Evolutionary conservation across 768 basidiomycete genomes (phyloP).

Genomic region (Xerocomellus intermedius): DNA sequence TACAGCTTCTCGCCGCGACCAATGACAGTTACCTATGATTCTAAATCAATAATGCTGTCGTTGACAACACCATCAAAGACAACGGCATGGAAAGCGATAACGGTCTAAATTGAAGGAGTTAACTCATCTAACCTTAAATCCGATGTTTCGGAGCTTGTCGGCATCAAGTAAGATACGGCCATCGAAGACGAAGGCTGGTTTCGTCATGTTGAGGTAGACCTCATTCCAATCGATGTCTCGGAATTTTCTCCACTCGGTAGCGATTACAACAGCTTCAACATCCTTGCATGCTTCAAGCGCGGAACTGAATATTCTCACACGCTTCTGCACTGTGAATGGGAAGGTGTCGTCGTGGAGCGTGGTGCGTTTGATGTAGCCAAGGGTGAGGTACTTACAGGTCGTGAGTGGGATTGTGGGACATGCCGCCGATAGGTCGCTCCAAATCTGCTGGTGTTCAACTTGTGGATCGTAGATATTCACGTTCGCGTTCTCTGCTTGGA

Average conservation of each 20-base stretch:
- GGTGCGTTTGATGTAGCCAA: neutral
- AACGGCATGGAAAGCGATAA: neutral
- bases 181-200: constrained; percentile 99
- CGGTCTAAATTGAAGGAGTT: neutral
- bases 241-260: constrained; percentile 99
- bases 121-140: constrained; percentile 66
- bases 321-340: constrained; percentile 68
- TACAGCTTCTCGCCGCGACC: constrained; percentile 51
- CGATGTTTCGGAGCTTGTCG: constrained; percentile 75
- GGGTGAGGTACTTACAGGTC: constrained; percentile 49
- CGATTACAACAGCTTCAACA: constrained; percentile 92
- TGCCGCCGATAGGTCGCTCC: constrained; percentile 71
- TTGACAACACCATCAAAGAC: constrained; percentile 8
- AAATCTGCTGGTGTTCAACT: constrained; percentile 84
- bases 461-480: constrained; percentile 93
- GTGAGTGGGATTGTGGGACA: constrained; percentile 63
- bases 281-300: constrained; percentile 86
- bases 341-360: neutral
- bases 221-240: constrained; percentile 84
- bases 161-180: constrained; percentile 86
- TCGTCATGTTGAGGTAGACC: constrained; percentile 87
- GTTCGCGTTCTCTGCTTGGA: constrained; percentile 83
- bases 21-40: constrained; percentile 52
- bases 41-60: constrained; percentile 1
- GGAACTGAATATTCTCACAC: constrained; percentile 72